These are phyloP conservation scores for Fusarium sterilihyphosum DNA, from an alignment of 2,329 filamentous ascomycete genomes.

Conservation along the genomic window DNA sequence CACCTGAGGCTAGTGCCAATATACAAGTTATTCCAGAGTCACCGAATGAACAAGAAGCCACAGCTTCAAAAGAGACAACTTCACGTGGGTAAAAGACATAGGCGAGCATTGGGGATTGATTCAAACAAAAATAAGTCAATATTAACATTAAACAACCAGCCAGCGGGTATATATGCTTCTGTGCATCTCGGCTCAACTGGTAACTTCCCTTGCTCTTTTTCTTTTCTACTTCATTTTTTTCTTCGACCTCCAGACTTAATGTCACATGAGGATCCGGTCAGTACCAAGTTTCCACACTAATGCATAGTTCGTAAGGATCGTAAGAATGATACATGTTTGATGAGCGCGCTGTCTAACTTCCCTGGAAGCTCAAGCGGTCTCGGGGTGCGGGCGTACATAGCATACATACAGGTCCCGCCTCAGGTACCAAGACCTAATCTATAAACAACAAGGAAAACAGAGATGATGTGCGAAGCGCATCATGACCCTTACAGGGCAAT, in stretches of 20 bases:
- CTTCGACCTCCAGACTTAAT: conserved; percentile 27
- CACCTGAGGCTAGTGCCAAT: too few relatives aligned
- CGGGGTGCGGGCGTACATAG: conserved; percentile 35
- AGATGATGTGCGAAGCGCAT: conserved; percentile 33
- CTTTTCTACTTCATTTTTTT: conserved; percentile 33
- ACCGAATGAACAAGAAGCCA: too few relatives aligned
- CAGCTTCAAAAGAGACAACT: not conserved
- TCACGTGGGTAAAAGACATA: not conserved
- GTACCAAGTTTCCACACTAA: conserved; percentile 43
- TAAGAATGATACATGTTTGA: conserved; percentile 60
- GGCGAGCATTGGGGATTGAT: conserved; percentile 24
- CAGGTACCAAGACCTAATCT: conserved; percentile 42
- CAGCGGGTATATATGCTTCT: conserved; percentile 46
- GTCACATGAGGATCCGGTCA: conserved; percentile 25
- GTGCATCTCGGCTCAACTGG: conserved; percentile 44
- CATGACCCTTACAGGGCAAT: conserved; percentile 57
- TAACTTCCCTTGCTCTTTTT: conserved; percentile 38
- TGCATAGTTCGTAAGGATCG: conserved; percentile 64
- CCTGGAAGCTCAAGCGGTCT: conserved; percentile 31
- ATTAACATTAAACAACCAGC: conserved; percentile 50
- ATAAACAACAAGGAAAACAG: conserved; percentile 41
- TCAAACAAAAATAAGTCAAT: conserved; percentile 38
- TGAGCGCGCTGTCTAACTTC: conserved; percentile 27
- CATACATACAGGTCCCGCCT: conserved; percentile 41
- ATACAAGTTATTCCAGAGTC: not conserved